Evolutionary conservation across 2,329 filamentous ascomycete species (phyloP).

Genomic region (Botrytis aclada): DNA sequence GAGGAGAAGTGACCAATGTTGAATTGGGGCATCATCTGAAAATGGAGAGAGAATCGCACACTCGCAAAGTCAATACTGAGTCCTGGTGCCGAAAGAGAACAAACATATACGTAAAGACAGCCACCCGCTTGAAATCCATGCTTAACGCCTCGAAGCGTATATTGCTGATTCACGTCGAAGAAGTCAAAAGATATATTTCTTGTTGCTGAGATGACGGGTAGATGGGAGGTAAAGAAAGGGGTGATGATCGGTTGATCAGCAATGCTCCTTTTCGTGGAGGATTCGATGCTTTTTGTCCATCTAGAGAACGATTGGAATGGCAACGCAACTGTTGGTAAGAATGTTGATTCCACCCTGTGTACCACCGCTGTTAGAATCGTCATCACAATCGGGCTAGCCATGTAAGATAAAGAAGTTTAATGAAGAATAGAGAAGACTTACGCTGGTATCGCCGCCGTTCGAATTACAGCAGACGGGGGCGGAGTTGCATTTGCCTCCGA

Average conservation of each 20-base stretch:
- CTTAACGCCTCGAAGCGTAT: neutral
- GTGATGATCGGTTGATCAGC: neutral
- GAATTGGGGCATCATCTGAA: conserved; percentile 3
- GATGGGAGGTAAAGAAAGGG: neutral
- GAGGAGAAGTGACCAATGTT: conserved; percentile 5
- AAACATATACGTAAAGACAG: neutral
- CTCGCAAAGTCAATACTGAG: conserved; percentile 9
- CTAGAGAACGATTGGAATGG: neutral
- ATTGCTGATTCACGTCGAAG: neutral
- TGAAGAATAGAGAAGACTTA: neutral
- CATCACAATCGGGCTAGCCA: conserved; percentile 13
- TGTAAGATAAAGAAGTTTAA: neutral
- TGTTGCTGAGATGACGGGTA: neutral
- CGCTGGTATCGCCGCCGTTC: neutral
- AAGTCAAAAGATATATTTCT: neutral
- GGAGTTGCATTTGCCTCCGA: neutral
- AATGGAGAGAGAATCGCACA: neutral
- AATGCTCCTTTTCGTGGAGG: neutral
- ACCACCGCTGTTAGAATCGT: neutral
- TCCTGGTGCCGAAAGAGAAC: conserved; percentile 1
- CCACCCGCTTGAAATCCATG: neutral
- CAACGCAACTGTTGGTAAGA: conserved; percentile 3
- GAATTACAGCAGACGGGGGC: neutral
- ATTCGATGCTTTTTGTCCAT: neutral
- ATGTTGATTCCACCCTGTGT: neutral